A percentile compares a stretch with the other conserved stretches of the same genome.
These are phyloP conservation scores for Verticillium isaacii DNA, from an alignment of 2,329 filamentous ascomycete genomes.

Conservation along the genomic window DNA sequence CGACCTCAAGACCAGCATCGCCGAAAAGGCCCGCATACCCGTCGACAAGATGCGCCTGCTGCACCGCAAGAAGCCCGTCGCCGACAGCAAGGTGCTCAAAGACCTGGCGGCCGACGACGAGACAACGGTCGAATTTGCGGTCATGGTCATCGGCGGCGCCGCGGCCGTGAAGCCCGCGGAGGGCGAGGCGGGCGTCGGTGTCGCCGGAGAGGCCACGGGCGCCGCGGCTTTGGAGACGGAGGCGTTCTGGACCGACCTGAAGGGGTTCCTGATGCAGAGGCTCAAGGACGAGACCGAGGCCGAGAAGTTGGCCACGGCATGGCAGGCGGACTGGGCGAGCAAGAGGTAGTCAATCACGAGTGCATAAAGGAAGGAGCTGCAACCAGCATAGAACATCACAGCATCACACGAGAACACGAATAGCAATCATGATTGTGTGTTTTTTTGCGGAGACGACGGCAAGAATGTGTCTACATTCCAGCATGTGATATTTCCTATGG, in stretches of 20 bases:
- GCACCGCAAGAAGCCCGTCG: slow-evolving; percentile 79
- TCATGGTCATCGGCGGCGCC: slow-evolving; percentile 81
- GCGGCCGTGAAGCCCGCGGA: slow-evolving; percentile 38
- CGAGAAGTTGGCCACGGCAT: slow-evolving; percentile 59
- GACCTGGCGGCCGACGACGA: slow-evolving; percentile 62
- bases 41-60: slow-evolving; percentile 82
- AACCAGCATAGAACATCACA: neutral
- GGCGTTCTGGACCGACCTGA: slow-evolving; percentile 83
- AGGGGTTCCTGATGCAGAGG: slow-evolving; percentile 73
- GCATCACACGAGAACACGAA: slow-evolving; percentile 2
- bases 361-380: neutral
- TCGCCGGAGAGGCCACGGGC: slow-evolving; percentile 13
- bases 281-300: slow-evolving; percentile 66
- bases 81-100: slow-evolving; percentile 70
- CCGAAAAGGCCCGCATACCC: slow-evolving; percentile 56
- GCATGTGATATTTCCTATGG: slow-evolving; percentile 19
- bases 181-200: slow-evolving; percentile 14
- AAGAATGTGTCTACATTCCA: slow-evolving; percentile 22
- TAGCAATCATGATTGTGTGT: slow-evolving; percentile 2
- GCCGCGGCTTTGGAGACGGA: slow-evolving; percentile 60
- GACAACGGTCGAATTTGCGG: slow-evolving; percentile 64
- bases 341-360: slow-evolving; percentile 21
- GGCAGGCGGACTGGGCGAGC: slow-evolving; percentile 66
- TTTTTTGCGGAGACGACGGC: slow-evolving; percentile 11
- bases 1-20: slow-evolving; percentile 70